Percentiles rank a stretch among this genome's conserved stretches.
These are phyloP conservation scores for Ascochyta lentis DNA, from an alignment of 2,329 filamentous ascomycete genomes.

Conservation along the genomic window DNA sequence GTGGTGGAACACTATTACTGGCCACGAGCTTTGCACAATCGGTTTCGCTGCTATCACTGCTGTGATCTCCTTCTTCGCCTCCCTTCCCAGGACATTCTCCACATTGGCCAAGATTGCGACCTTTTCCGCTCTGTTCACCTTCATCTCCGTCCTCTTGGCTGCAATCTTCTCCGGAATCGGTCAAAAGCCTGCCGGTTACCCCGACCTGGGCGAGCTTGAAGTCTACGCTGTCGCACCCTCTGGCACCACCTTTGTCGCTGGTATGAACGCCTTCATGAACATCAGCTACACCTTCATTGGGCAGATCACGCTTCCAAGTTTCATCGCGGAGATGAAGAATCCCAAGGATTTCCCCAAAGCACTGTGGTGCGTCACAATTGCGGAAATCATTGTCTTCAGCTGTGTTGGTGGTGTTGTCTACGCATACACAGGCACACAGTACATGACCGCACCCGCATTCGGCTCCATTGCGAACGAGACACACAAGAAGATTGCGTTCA, in stretches of 20 bases:
- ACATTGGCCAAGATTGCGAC: constrained; percentile 81
- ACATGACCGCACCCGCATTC: constrained; percentile 87
- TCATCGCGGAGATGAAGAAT: constrained; percentile 91
- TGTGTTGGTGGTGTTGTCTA: constrained; percentile 83
- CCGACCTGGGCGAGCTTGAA: constrained; percentile 63
- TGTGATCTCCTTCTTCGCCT: constrained; percentile 77
- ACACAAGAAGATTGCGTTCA: constrained; percentile 88
- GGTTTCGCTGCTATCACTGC: constrained; percentile 77
- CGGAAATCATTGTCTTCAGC: constrained; percentile 85
- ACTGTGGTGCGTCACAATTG: constrained; percentile 87
- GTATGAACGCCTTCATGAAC: constrained; percentile 89
- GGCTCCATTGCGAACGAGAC: constrained; percentile 75
- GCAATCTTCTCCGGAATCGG: constrained; percentile 83
- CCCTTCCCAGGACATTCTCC: constrained; percentile 83
- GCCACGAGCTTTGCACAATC: constrained; percentile 76
- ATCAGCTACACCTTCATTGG: constrained; percentile 97
- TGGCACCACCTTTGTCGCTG: constrained; percentile 80
- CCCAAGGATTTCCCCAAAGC: constrained; percentile 89
- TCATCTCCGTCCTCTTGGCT: constrained; percentile 84
- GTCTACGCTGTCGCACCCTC: constrained; percentile 72
- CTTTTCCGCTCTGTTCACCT: constrained; percentile 83
- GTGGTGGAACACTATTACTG: constrained; percentile 88
- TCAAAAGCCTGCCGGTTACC: constrained; percentile 72
- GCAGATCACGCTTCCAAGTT: constrained; percentile 90
- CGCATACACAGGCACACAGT: constrained; percentile 86